phyloP scores from a whole-genome alignment of 1,284 basidiomycete species.

The Trametes versicolor region DNA sequence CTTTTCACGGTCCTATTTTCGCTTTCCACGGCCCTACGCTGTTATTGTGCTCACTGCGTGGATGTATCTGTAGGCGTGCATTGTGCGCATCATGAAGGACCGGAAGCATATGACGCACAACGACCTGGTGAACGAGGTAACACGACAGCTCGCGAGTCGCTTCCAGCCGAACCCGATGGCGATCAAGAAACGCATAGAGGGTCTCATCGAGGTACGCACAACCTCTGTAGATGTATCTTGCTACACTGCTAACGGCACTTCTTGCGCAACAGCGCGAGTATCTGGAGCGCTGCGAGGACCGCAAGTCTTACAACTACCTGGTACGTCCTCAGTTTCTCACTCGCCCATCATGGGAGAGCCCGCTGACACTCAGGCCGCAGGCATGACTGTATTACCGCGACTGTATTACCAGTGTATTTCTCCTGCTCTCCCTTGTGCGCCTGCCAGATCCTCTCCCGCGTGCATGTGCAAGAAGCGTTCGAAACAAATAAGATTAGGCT shows the following conservation, averaged over 20 bases:
- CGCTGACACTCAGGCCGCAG: conserved; percentile 3
- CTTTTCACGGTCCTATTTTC: too few relatives aligned
- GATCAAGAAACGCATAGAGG: conserved; percentile 97
- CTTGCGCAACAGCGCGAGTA: conserved; percentile 71
- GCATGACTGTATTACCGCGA: conserved; percentile 31
- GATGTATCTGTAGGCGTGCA: conserved; percentile 76
- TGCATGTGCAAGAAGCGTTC: not conserved
- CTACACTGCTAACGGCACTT: conserved; percentile 15
- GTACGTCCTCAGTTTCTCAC: conserved; percentile 45
- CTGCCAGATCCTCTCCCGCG: not conserved
- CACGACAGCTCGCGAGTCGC: conserved; percentile 83
- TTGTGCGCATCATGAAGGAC: conserved; percentile 98
- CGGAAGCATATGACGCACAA: conserved; percentile 91
- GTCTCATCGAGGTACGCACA: conserved; percentile 86
- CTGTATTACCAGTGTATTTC: conserved; percentile 29
- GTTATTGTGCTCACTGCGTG: not conserved
- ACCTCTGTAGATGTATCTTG: not conserved
- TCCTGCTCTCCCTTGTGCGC: not conserved
- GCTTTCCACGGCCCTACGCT: conserved; percentile 42
- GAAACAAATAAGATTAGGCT: conserved; percentile 33
- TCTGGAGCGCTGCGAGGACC: conserved; percentile 80
- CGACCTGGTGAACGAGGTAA: conserved; percentile 92
- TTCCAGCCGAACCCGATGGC: conserved; percentile 88
- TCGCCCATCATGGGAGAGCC: not conserved
- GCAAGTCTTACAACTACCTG: conserved; percentile 85